Conservation (phyloP, 2,329 filamentous ascomycete species). For the Penicillium hordei region DNA sequence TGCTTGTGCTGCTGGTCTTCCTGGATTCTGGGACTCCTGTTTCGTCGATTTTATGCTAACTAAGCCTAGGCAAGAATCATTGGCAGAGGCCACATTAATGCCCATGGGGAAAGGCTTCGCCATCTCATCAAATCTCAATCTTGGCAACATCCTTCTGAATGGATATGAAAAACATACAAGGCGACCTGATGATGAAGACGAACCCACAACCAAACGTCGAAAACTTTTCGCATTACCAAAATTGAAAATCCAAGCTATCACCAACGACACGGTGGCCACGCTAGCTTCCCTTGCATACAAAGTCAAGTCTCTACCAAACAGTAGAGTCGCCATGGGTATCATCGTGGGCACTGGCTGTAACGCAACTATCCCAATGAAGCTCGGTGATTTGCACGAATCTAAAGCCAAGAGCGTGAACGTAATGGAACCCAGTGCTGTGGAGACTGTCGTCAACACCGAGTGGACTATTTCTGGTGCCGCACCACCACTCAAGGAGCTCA, state of each 20-base stretch:
- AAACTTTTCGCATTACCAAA: conserved; percentile 57
- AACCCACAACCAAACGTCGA: conserved; percentile 47
- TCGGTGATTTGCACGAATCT: conserved; percentile 60
- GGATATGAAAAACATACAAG: conserved; percentile 56
- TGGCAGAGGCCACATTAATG: conserved; percentile 56
- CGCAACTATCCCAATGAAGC: conserved; percentile 71
- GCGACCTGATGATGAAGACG: conserved; percentile 37
- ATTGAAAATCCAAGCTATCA: conserved; percentile 71
- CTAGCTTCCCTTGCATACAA: conserved; percentile 75
- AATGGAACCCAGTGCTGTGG: conserved; percentile 53
- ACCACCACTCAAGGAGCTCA: conserved; percentile 59
- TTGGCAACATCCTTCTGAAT: conserved; percentile 54
- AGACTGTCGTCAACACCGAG: conserved; percentile 78
- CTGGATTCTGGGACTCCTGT: background rate
- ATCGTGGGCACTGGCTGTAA: conserved; percentile 82
- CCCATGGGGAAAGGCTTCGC: conserved; percentile 61
- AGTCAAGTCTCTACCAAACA: conserved; percentile 60
- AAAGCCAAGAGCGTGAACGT: conserved; percentile 58
- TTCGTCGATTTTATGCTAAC: conserved; percentile 14
- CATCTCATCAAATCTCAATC: conserved; percentile 55
- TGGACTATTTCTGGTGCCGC: conserved; percentile 78
- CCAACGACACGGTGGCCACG: conserved; percentile 79
- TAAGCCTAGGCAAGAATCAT: conserved; percentile 48
- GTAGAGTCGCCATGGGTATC: conserved; percentile 72
- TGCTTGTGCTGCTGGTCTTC: background rate